A percentile compares a stretch with the other conserved stretches of the same genome.
phyloP scores from a whole-genome alignment of 805 yeast genomes.

The Spathaspora hagerdaliae region DNA sequence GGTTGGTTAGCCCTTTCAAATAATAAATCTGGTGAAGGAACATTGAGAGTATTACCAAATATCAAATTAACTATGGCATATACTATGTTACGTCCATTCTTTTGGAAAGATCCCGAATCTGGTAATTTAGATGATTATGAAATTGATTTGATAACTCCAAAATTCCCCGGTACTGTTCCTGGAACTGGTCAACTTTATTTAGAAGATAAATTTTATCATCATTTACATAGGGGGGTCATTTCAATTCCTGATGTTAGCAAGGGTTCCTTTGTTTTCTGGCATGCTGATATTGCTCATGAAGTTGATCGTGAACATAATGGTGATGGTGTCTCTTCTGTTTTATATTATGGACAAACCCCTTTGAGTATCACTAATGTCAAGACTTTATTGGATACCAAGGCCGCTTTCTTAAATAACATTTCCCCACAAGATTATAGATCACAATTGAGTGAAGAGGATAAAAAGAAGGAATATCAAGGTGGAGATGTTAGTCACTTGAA shows the following conservation, averaged over 20 bases:
- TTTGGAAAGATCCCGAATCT: conserved; percentile 15
- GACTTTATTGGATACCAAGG: conserved; percentile 12
- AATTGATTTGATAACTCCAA: conserved; percentile 24
- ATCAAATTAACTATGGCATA: conserved; percentile 34
- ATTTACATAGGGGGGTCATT: conserved; percentile 27
- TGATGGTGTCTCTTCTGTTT: conserved; percentile 32
- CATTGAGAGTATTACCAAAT: conserved; percentile 34
- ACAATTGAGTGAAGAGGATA: conserved; percentile 12
- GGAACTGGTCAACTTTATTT: conserved; percentile 32
- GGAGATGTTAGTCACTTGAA: conserved; percentile 11
- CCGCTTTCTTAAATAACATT: conserved; percentile 8
- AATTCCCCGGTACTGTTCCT: conserved; percentile 36
- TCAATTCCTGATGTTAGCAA: conserved; percentile 35
- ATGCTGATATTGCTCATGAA: conserved; percentile 37
- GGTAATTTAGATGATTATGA: conserved; percentile 20
- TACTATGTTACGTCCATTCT: conserved; percentile 37
- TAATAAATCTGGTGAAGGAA: conserved; percentile 34
- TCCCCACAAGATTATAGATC: conserved; percentile 13
- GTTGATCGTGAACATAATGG: conserved; percentile 38
- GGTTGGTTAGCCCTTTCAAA: conserved; percentile 42
- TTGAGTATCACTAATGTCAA: conserved; percentile 14
- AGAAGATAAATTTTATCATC: conserved; percentile 26
- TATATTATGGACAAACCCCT: conserved; percentile 36
- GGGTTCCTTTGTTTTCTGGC: conserved; percentile 44
- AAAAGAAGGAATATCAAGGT: conserved; percentile 17